Conservation (phyloP, 257 asterid species). For the Solanum microdontum region DNA sequence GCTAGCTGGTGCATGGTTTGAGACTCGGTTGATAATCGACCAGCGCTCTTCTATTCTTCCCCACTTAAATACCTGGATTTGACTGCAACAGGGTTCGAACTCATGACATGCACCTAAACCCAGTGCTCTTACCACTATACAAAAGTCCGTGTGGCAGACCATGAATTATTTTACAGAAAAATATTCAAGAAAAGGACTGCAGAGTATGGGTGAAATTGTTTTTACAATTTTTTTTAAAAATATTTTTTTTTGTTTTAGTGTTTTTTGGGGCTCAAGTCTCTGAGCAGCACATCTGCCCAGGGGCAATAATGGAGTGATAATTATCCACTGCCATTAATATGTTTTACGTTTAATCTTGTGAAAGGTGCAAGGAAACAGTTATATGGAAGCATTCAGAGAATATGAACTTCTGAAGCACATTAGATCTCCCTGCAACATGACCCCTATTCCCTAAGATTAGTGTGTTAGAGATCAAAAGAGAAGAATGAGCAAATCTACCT, state of each 20-base stretch:
- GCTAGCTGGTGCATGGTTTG: not conserved
- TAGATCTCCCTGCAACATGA: not conserved
- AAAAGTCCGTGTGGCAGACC: not conserved
- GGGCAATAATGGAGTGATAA: not conserved
- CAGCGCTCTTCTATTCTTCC: not conserved
- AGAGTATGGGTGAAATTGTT: not conserved
- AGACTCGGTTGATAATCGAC: not conserved
- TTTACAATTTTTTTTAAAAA: not conserved
- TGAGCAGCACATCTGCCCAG: not conserved
- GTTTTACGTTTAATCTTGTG: not conserved
- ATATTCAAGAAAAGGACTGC: not conserved
- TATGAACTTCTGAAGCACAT: not conserved
- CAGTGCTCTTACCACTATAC: not conserved
- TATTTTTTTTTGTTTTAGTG: not conserved
- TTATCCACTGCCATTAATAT: not conserved
- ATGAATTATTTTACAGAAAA: not conserved
- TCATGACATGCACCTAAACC: not conserved
- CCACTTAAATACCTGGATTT: not conserved
- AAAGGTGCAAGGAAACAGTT: not conserved
- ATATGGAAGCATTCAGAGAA: not conserved
- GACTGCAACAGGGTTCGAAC: not conserved
- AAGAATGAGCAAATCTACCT: conserved; percentile 34
- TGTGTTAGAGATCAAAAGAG: not conserved
- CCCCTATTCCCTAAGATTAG: not conserved
- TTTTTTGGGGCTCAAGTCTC: not conserved